These are phyloP conservation scores for Penicillium nucicola DNA, from an alignment of 495 filamentous ascomycete species.

Conservation along the genomic window DNA sequence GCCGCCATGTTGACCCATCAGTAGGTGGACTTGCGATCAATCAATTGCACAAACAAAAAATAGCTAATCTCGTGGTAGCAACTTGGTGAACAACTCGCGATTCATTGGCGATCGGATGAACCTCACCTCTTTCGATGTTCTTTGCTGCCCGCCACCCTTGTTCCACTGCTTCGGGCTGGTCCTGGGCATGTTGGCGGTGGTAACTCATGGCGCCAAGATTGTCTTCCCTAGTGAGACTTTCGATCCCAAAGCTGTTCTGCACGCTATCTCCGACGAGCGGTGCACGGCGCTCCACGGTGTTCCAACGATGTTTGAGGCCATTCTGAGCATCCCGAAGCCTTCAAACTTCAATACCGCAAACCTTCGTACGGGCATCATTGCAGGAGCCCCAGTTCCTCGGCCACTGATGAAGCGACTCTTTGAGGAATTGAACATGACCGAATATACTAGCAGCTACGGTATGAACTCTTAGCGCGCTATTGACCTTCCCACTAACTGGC, in stretches of 20 bases:
- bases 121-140: constrained; percentile 56
- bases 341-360: constrained; percentile 42
- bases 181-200: constrained; percentile 61
- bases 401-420: constrained; percentile 63
- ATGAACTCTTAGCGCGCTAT: background rate
- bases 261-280: constrained; percentile 57
- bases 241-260: constrained; percentile 54
- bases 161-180: constrained; percentile 77
- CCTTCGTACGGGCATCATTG: constrained; percentile 65
- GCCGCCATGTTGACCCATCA: constrained; percentile 73
- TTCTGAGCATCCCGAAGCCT: constrained; percentile 53
- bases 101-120: constrained; percentile 69
- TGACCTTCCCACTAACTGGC: background rate
- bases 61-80: constrained; percentile 38
- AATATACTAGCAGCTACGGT: constrained; percentile 68
- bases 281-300: constrained; percentile 73
- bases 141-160: constrained; percentile 68
- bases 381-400: constrained; percentile 62
- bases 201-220: constrained; percentile 65
- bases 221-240: constrained; percentile 66
- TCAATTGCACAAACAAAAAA: background rate
- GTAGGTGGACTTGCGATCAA: constrained; percentile 31
- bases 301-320: constrained; percentile 68
- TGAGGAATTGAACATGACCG: constrained; percentile 58
- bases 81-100: constrained; percentile 66